Evolutionary conservation across 805 yeast species (phyloP).

Genomic region (Metschnikowia aberdeeniae): DNA sequence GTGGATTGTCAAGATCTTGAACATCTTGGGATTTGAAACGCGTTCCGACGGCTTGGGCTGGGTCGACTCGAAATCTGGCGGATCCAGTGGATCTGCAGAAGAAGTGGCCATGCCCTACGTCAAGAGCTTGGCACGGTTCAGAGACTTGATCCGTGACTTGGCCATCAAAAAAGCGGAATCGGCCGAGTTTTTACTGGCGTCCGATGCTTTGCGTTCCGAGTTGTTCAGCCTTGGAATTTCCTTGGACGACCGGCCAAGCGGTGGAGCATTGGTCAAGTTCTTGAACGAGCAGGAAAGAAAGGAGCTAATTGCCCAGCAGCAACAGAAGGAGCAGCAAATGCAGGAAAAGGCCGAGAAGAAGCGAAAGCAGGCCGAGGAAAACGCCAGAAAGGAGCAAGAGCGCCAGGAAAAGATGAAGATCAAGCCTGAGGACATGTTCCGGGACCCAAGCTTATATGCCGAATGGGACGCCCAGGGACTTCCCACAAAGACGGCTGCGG

Average conservation of each 20-base stretch:
- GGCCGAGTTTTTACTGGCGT: constrained; percentile 55
- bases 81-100: constrained; percentile 40
- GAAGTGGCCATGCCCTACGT: constrained; percentile 77
- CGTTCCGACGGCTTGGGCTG: constrained; percentile 78
- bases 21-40: constrained; percentile 70
- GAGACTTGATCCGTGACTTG: constrained; percentile 73
- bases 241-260: constrained; percentile 81
- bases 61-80: constrained; percentile 40
- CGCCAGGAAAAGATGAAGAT: constrained; percentile 62
- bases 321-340: constrained; percentile 52
- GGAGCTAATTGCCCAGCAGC: constrained; percentile 54
- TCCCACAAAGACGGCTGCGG: constrained; percentile 71
- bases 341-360: constrained; percentile 58
- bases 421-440: constrained; percentile 72
- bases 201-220: constrained; percentile 72
- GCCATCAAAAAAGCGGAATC: constrained; percentile 61
- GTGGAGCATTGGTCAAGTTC: constrained; percentile 81
- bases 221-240: constrained; percentile 74
- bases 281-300: constrained; percentile 64
- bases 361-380: constrained; percentile 44
- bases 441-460: constrained; percentile 47
- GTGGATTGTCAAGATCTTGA: constrained; percentile 69
- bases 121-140: constrained; percentile 68
- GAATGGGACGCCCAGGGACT: constrained; percentile 86
- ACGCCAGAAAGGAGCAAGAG: constrained; percentile 62